Base-by-base conservation (phyloP, 140 eudicot species). In the Senecio squalidus region DNA sequence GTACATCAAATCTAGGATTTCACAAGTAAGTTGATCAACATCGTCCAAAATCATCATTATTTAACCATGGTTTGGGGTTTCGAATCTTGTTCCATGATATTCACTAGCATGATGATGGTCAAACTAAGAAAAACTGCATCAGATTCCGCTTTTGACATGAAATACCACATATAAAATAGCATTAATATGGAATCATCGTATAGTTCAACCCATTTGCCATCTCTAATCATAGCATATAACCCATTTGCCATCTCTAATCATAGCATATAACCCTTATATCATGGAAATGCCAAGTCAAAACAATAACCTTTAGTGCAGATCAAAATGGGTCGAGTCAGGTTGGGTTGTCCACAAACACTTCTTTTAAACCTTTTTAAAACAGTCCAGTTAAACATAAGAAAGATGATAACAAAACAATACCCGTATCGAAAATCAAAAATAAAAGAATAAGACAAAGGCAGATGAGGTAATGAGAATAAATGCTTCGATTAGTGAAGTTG, bases 401-500 rank as follows among this genome's bases (percentile, higher is more conserved):
- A n/a, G n/a, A n/a, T n/a, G n/a, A n/a, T n/a, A n/a, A n/a, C n/a
- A n/a, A n/a, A n/a, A n/a, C n/a, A n/a, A n/a, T n/a, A n/a, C n/a
- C 43, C 0, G 43, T n/a, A 36, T 36, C 3, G 13, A 16, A 3
- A 17, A 45, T 17, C 0, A 38, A 15, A 5, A 24, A 58, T 1
- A 38, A 21, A 15, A 46, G 6, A 60, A 18, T 9, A 46, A 2
- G 2, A 11, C 9, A 29, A 61, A 28, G 17, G 5, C 11, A 21
- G 15, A 10, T 60, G 9, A 22, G 39, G 8, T 40, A 27, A 26
- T 53, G 33, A 50, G 68, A 69, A 69, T 29, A 60, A 48, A 50
- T 69, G 62, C 75, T 69, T 38, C 36, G 33, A 69, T 38, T 8
- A 59, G 55, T 58, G 55, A 45, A 56, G 74, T 33, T 68, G 50